Percentiles rank a stretch among this genome's conserved stretches.
phyloP scores from a whole-genome alignment of 1,284 basidiomycete species.

The Heterobasidion annosum region DNA sequence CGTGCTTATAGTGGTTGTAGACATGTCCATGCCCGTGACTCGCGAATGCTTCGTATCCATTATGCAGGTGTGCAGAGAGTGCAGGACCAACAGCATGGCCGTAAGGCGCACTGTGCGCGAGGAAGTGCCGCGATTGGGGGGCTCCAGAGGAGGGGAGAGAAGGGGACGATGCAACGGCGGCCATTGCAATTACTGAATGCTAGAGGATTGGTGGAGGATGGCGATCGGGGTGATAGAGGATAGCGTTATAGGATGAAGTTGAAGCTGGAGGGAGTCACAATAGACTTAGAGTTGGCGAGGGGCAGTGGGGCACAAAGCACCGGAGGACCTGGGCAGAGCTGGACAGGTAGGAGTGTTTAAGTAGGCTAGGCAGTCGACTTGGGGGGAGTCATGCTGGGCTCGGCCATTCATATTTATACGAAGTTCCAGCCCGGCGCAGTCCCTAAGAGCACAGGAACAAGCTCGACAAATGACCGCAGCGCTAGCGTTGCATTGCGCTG shows the following conservation, averaged over 20 bases:
- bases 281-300: background rate
- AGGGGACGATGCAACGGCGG: constrained; percentile 4
- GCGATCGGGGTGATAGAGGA: background rate
- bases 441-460: no score
- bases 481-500: no score
- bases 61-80: background rate
- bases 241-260: background rate
- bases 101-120: background rate
- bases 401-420: no score
- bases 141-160: background rate
- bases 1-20: constrained; percentile 4
- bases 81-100: background rate
- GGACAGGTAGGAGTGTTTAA: background rate
- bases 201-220: background rate
- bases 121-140: constrained; percentile 3
- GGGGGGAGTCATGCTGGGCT: no score
- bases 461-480: no score
- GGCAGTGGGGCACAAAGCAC: background rate
- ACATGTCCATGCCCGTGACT: constrained; percentile 1
- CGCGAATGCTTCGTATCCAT: background rate
- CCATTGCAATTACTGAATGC: constrained; percentile 13
- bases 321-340: background rate
- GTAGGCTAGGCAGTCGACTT: background rate
- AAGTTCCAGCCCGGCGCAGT: no score
- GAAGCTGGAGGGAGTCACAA: background rate